Conservation (phyloP, 1,284 basidiomycete genomes). For the Ceratobasidium theobromae region DNA sequence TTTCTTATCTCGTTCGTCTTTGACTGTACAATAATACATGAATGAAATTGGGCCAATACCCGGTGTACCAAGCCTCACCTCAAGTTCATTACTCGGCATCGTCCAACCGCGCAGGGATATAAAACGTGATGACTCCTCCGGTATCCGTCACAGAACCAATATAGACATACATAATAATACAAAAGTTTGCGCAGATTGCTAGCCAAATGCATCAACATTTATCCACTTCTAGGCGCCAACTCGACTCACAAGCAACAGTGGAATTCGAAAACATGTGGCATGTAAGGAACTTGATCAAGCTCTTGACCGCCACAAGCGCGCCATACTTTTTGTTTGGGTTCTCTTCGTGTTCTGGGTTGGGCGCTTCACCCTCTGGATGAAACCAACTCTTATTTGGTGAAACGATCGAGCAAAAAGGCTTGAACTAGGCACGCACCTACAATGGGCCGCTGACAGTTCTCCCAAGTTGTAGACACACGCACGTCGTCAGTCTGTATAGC, state of each 20-base stretch:
- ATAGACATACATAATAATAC: conserved; percentile 87
- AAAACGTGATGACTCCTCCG: conserved; percentile 86
- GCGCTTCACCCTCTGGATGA: conserved; percentile 43
- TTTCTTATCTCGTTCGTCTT: no score
- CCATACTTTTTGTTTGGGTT: conserved; percentile 61
- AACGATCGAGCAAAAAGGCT: background rate
- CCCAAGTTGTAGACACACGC: conserved; percentile 79
- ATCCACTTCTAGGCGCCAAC: background rate
- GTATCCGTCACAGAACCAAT: conserved; percentile 80
- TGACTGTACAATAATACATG: background rate
- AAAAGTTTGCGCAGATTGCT: conserved; percentile 85
- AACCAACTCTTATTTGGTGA: background rate
- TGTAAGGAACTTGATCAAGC: conserved; percentile 80
- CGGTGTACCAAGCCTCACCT: background rate
- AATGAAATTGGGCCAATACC: background rate
- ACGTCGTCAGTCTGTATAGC: conserved; percentile 69
- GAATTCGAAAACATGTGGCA: conserved; percentile 82
- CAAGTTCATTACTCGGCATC: conserved; percentile 8
- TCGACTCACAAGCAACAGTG: conserved; percentile 76
- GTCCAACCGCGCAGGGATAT: conserved; percentile 61
- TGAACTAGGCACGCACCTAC: conserved; percentile 57
- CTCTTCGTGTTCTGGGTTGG: conserved; percentile 38
- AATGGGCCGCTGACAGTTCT: conserved; percentile 66
- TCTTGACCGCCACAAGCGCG: conserved; percentile 70
- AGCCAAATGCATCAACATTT: conserved; percentile 7